A percentile compares a stretch with the other conserved stretches of the same genome.
Evolutionary conservation across 345 rosid genomes (phyloP).

Genomic region (Isatis tinctoria): DNA sequence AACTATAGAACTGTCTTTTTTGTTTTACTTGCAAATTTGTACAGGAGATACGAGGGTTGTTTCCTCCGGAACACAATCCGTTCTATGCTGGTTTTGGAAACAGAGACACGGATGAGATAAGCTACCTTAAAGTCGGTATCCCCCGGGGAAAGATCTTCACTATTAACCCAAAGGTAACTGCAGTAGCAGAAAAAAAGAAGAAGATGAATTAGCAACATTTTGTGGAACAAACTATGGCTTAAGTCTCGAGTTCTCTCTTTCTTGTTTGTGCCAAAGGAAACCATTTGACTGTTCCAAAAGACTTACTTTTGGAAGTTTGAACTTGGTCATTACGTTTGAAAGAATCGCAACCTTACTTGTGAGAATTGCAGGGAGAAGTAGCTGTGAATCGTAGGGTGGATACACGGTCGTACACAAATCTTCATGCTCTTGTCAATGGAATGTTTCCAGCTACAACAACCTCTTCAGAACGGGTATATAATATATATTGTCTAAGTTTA

Average conservation of each 20-base stretch:
- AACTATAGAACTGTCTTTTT: not conserved
- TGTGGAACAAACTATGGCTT: not conserved
- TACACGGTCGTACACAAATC: conserved; percentile 76
- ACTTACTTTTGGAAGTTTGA: not conserved
- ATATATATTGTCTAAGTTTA: not conserved
- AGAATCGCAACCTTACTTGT: not conserved
- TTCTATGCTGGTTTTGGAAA: conserved; percentile 99
- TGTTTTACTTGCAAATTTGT: not conserved
- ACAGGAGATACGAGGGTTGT: conserved; percentile 84
- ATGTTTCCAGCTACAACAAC: conserved; percentile 76
- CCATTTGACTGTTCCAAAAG: not conserved
- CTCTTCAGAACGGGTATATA: conserved; percentile 61
- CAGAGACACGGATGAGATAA: conserved; percentile 92
- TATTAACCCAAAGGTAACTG: conserved; percentile 85
- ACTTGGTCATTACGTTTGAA: not conserved
- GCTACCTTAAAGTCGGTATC: conserved; percentile 96
- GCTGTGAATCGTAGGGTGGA: conserved; percentile 74
- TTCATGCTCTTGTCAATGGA: conserved; percentile 79
- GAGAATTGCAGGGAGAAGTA: conserved; percentile 77
- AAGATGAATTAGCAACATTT: not conserved
- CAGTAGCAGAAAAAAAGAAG: not conserved
- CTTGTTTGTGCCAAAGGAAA: not conserved
- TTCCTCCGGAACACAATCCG: conserved; percentile 85
- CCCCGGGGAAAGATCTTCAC: conserved; percentile 92
- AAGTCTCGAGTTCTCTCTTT: not conserved